Percentiles rank a stretch among this genome's conserved stretches.
phyloP scores from a whole-genome alignment of 1,284 basidiomycete species.

The Sphaerobolus stellatus region DNA sequence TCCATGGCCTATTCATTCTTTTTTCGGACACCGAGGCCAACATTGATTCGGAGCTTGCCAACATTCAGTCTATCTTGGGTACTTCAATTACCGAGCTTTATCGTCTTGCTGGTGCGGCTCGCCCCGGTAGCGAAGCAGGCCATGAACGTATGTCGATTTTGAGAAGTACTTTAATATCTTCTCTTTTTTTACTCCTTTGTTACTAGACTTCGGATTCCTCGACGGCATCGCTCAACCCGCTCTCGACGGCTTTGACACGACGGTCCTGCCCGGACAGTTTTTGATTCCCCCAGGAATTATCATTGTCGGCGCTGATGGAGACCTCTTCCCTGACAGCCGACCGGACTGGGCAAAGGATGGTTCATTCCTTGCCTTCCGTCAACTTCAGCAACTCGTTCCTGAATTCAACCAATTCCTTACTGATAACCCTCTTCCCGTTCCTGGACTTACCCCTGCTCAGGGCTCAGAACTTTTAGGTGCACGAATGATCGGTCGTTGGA shows the following conservation, averaged over 20 bases:
- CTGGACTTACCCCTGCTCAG: not conserved
- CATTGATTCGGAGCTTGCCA: slow-evolving; percentile 21
- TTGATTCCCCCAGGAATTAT: slow-evolving; percentile 14
- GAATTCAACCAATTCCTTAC: slow-evolving; percentile 12
- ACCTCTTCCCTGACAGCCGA: not conserved
- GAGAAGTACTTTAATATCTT: not conserved
- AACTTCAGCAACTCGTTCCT: slow-evolving; percentile 14
- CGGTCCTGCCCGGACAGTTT: slow-evolving; percentile 4
- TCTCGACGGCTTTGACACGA: slow-evolving; percentile 12
- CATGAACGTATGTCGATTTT: slow-evolving; percentile 2
- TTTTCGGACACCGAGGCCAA: slow-evolving; percentile 30
- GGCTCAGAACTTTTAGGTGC: slow-evolving; percentile 24
- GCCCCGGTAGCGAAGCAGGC: slow-evolving; percentile 14
- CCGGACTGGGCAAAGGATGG: slow-evolving; percentile 15
- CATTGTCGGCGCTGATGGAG: slow-evolving; percentile 1
- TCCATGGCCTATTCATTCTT: slow-evolving; percentile 18
- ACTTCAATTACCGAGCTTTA: slow-evolving; percentile 16
- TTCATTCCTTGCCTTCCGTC: slow-evolving; percentile 14
- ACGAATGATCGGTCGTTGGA: slow-evolving; percentile 26
- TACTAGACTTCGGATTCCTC: slow-evolving; percentile 13
- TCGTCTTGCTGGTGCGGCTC: slow-evolving; percentile 14
- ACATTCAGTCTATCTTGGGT: slow-evolving; percentile 26
- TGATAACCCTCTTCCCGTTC: not conserved
- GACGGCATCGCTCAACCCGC: slow-evolving; percentile 20
- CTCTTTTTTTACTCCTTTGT: not conserved